Evolutionary conservation across 2,329 filamentous ascomycete genomes (phyloP).

Genomic region (Epichloe hybrida): DNA sequence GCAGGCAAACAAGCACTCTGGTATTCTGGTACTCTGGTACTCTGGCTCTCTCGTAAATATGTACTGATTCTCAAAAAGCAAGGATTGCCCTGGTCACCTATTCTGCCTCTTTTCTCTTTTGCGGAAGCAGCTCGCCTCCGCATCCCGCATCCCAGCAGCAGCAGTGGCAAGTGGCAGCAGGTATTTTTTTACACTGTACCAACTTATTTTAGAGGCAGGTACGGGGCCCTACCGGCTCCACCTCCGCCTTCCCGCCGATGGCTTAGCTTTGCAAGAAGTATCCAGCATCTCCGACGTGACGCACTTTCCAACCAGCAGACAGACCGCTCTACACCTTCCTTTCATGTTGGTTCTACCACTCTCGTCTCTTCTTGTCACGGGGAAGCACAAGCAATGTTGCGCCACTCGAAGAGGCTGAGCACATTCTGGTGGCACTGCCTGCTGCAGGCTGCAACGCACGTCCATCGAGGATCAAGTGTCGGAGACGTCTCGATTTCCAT

Average conservation of each 20-base stretch:
- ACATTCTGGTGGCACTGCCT: neutral
- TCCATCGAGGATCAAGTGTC: neutral
- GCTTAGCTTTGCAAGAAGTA: too few species aligned
- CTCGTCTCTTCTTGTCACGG: too few species aligned
- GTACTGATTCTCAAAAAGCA: neutral
- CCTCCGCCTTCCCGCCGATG: neutral
- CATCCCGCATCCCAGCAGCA: neutral
- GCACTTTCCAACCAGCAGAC: too few species aligned
- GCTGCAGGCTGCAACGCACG: neutral
- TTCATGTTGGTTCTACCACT: too few species aligned
- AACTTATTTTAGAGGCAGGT: neutral
- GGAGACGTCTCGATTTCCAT: neutral
- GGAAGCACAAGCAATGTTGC: neutral
- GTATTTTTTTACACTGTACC: too few species aligned
- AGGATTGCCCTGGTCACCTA: neutral
- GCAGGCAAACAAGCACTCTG: too few species aligned
- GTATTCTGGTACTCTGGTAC: too few species aligned
- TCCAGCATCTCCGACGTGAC: too few species aligned
- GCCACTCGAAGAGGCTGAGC: neutral
- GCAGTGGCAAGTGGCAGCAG: neutral
- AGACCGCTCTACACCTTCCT: too few species aligned
- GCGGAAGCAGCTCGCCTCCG: neutral
- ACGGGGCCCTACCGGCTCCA: neutral
- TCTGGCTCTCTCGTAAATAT: too few species aligned
- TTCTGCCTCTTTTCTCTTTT: neutral